Evolutionary conservation across 208 protist genomes (phyloP).

Genomic region (Tritrichomonas musculus): DNA sequence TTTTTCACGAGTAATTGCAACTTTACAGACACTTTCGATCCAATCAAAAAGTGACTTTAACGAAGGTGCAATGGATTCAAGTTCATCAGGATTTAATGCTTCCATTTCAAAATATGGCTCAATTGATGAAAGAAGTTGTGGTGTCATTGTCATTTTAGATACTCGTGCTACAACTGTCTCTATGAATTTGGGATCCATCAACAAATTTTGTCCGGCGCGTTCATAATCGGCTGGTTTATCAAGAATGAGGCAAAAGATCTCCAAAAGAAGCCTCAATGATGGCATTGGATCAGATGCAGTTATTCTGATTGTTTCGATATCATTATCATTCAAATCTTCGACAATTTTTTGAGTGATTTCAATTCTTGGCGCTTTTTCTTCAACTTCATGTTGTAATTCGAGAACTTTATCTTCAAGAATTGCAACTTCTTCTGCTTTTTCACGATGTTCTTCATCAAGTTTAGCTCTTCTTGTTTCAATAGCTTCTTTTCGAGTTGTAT

Average conservation of each 20-base stretch:
- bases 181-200: neutral
- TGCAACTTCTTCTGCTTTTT: neutral
- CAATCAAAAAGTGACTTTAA: neutral
- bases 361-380: neutral
- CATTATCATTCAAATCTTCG: conserved; percentile 6
- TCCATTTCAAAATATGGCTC: neutral
- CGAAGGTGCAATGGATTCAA: neutral
- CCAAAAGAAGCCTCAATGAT: neutral
- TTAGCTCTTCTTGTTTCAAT: conserved; percentile 10
- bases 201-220: neutral
- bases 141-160: neutral
- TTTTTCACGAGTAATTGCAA: neutral
- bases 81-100: neutral
- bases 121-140: neutral
- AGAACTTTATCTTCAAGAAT: neutral
- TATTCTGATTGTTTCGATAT: conserved; percentile 19
- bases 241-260: neutral
- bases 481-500: conserved; percentile 19
- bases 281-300: neutral
- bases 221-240: neutral
- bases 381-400: neutral
- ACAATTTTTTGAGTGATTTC: neutral
- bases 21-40: neutral
- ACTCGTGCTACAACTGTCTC: neutral
- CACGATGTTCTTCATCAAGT: neutral